Base-by-base conservation (phyloP, 2,329 filamentous ascomycete species). In the Fusarium verticillioides region DNA sequence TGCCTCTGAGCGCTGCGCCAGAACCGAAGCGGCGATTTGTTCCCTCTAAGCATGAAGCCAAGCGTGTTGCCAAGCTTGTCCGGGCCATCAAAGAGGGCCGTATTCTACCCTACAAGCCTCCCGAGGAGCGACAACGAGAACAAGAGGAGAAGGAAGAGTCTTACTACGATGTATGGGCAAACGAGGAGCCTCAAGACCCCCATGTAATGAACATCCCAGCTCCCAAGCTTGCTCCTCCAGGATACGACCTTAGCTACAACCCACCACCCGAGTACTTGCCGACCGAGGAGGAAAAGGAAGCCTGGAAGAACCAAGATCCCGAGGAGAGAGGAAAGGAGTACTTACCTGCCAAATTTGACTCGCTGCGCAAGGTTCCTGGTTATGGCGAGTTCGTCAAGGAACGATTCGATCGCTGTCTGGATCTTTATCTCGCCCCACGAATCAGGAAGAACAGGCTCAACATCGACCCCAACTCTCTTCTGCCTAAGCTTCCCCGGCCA, bases 1-100 rank as follows among this genome's bases (percentile, higher is more conserved):
- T 99, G 95, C 96, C 96, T 19, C 83, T 99, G 64, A 98, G 94
- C 80, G 92, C 95, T 50, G 96, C 96, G 2, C 96, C 96, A 11
- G 96, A 99, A 81, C 96, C 96, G 2, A 99, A 99, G 85, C 90
- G 96, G 73, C 92, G 96, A 77, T 99, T 98, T 81, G 85, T 99
- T 15, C 96, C 97, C 11, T 98, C 96, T 52, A 98, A 98, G 83
- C 94, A 99, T 82, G 96, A 99, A 83, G 93, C 94, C 37, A 98
- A 98, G 86, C 91, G 95, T 64, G 90, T 99, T 58, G 97, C 98
- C 90, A 98, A 99, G 85, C 91, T 99, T 78, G 96, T 98, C 60
- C 94, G 94, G 79, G 96, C 96, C 42, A 99, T 99, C 76, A 91
- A 93, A 74, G 96, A 98, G 83, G 96, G 97, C 40, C 91, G 95